phyloP scores from a whole-genome alignment of 2,329 filamentous ascomycete genomes.

The Colletotrichum tabaci region DNA sequence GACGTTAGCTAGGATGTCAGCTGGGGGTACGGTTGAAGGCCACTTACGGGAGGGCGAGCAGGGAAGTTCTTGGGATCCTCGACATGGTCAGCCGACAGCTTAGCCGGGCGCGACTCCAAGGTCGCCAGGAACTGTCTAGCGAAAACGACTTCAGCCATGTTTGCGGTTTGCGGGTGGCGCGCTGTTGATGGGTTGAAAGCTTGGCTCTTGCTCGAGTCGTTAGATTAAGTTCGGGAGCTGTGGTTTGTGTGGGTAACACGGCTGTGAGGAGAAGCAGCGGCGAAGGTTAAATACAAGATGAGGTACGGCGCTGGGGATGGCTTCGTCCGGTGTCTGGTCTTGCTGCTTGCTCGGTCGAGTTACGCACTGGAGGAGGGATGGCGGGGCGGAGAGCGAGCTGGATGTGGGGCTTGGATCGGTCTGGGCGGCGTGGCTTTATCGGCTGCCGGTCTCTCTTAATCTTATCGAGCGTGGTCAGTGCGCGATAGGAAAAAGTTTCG shows the following conservation, averaged over 20 bases:
- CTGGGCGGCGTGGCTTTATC: slow-evolving; percentile 38
- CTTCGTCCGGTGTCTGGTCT: slow-evolving; percentile 37
- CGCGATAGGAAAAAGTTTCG: slow-evolving; percentile 56
- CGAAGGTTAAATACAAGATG: slow-evolving; percentile 4
- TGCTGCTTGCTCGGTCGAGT: slow-evolving; percentile 22
- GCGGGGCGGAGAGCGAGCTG: slow-evolving; percentile 32
- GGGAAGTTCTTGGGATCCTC: slow-evolving; percentile 87
- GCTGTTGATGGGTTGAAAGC: background rate
- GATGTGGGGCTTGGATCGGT: slow-evolving; percentile 33
- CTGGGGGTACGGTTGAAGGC: slow-evolving; percentile 29
- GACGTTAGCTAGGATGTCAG: slow-evolving; percentile 10
- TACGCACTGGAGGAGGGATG: slow-evolving; percentile 35
- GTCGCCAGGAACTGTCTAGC: slow-evolving; percentile 86
- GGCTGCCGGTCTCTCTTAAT: slow-evolving; percentile 9
- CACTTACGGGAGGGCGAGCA: slow-evolving; percentile 80
- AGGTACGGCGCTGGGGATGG: slow-evolving; percentile 17
- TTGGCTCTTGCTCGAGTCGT: background rate
- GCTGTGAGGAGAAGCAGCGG: background rate
- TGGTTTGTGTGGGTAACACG: background rate
- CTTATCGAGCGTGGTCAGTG: slow-evolving; percentile 34
- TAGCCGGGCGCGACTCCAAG: slow-evolving; percentile 83
- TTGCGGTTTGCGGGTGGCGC: slow-evolving; percentile 43
- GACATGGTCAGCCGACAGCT: slow-evolving; percentile 91
- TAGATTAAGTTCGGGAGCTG: background rate
- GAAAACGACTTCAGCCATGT: slow-evolving; percentile 88